A percentile compares a stretch with the other conserved stretches of the same genome.
phyloP scores from a whole-genome alignment of 495 filamentous ascomycete genomes.

The Bryoglossum gracile region DNA sequence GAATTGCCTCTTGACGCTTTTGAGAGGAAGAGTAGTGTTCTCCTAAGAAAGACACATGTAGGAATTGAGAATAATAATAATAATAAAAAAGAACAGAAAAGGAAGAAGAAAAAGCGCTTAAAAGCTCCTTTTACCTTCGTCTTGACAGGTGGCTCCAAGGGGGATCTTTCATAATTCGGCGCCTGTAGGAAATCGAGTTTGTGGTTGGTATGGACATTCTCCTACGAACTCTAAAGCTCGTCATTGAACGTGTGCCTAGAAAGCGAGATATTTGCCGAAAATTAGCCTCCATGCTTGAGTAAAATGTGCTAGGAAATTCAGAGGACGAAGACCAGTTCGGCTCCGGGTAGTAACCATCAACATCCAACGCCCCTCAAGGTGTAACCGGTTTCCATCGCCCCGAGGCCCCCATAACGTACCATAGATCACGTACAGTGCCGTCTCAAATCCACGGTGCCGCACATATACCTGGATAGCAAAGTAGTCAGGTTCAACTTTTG shows the following conservation, averaged over 20 bases:
- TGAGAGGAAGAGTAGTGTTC: no score
- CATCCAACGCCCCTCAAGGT: not conserved
- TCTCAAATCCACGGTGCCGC: not conserved
- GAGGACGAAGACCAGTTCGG: not conserved
- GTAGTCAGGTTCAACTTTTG: no score
- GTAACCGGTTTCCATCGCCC: not conserved
- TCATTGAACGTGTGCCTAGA: not conserved
- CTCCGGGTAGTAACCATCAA: not conserved
- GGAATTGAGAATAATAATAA: no score
- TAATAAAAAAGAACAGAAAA: no score
- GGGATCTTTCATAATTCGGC: not conserved
- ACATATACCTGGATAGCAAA: no score
- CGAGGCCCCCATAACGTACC: not conserved
- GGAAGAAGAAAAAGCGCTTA: no score
- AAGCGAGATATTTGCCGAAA: not conserved
- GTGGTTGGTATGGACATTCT: not conserved
- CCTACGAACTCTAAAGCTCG: not conserved
- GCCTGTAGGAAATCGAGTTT: not conserved
- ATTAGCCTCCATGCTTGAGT: not conserved
- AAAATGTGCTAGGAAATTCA: not conserved
- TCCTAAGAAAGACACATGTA: no score
- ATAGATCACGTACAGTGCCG: not conserved
- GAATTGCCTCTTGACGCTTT: no score
- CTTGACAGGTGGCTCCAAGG: not conserved
- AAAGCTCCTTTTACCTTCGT: not conserved